Conservation (phyloP, 2,329 filamentous ascomycete species). For the Hymenotorrendiella dingleyae region DNA sequence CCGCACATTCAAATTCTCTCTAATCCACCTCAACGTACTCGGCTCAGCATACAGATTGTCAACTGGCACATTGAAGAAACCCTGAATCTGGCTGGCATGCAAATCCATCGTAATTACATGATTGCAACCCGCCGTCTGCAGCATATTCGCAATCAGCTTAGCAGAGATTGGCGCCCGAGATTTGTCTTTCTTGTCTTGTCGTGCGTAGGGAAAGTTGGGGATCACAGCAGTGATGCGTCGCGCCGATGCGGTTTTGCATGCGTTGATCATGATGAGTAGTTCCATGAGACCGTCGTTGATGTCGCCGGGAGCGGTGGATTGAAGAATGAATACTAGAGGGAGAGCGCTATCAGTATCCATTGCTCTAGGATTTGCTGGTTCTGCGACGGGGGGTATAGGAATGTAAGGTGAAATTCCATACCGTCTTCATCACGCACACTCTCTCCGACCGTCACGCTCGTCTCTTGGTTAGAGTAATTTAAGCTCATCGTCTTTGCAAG, state of each 20-base stretch:
- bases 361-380: neutral
- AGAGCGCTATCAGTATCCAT: constrained; percentile 1
- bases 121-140: constrained; percentile 88
- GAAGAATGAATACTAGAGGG: constrained; percentile 79
- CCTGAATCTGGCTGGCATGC: constrained; percentile 89
- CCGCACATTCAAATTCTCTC: constrained; percentile 72
- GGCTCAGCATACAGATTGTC: constrained; percentile 89
- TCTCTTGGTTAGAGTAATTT: constrained; percentile 84
- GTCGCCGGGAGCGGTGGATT: constrained; percentile 90
- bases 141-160: constrained; percentile 95
- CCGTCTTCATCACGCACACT: constrained; percentile 94
- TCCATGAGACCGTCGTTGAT: constrained; percentile 99
- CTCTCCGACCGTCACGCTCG: constrained; percentile 89
- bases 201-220: constrained; percentile 92
- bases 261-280: constrained; percentile 95
- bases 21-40: constrained; percentile 84
- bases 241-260: constrained; percentile 79
- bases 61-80: constrained; percentile 81
- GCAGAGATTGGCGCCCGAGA: constrained; percentile 94
- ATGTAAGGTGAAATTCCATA: too few species aligned
- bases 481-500: constrained; percentile 74
- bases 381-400: neutral
- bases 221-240: constrained; percentile 92
- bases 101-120: constrained; percentile 95
- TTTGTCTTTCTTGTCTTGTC: constrained; percentile 97